A percentile compares a stretch with the other conserved stretches of the same genome.
phyloP scores from a whole-genome alignment of 495 filamentous ascomycete genomes.

The Hypomontagnella monticulosa region DNA sequence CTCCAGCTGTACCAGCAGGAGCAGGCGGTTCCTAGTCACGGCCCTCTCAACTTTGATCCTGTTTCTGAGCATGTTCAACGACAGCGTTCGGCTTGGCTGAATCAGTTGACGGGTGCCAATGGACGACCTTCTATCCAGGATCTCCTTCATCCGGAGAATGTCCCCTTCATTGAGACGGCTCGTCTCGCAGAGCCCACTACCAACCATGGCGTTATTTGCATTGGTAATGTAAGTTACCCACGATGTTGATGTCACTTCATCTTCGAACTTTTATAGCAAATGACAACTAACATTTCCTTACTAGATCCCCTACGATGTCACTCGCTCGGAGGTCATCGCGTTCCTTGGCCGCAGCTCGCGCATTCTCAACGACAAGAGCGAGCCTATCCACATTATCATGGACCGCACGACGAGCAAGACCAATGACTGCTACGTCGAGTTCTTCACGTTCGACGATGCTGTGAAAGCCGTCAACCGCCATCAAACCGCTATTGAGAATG shows the following conservation, averaged over 20 bases:
- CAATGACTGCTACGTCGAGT: conserved; percentile 78
- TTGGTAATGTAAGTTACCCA: conserved; percentile 47
- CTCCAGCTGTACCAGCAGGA: background rate
- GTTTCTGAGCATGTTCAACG: background rate
- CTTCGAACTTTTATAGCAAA: background rate
- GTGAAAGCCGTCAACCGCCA: conserved; percentile 60
- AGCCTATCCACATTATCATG: conserved; percentile 84
- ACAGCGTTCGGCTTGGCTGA: conserved; percentile 43
- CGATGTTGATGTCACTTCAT: background rate
- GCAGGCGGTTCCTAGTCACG: background rate
- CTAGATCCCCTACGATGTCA: conserved; percentile 75
- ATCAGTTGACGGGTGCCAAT: conserved; percentile 35
- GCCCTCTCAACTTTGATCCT: conserved; percentile 3
- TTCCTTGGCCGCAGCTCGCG: conserved; percentile 74
- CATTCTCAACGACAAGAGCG: conserved; percentile 64
- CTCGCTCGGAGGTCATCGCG: conserved; percentile 72
- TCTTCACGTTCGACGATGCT: conserved; percentile 65
- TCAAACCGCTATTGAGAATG: conserved; percentile 45
- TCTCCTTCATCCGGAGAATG: conserved; percentile 46
- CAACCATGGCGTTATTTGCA: conserved; percentile 45
- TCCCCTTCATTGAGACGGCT: conserved; percentile 55
- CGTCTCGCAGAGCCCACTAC: conserved; percentile 1
- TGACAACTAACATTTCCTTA: conserved; percentile 6
- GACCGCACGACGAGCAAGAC: conserved; percentile 81
- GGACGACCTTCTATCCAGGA: conserved; percentile 45